Conservation (phyloP, 1,284 basidiomycete species). For the Ceratobasidium theobromae region DNA sequence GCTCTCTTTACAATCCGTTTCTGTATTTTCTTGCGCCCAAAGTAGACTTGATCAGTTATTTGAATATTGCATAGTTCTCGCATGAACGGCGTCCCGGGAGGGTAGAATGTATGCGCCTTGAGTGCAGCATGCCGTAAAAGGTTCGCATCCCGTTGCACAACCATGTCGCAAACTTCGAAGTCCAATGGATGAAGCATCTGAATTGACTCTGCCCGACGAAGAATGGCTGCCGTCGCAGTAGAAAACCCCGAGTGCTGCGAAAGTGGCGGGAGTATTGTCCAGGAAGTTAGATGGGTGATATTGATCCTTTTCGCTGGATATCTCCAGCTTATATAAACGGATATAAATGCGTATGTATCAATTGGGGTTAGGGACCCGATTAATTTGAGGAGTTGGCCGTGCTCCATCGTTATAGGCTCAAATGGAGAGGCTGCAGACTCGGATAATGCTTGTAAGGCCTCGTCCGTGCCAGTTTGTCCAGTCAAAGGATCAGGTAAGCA, state of each 20-base stretch:
- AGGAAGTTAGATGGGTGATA: conserved; percentile 41
- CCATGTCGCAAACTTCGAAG: not conserved
- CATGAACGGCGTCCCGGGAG: not conserved
- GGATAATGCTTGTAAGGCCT: conserved; percentile 47
- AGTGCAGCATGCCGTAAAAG: not conserved
- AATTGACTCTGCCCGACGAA: not conserved
- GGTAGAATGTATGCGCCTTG: not conserved
- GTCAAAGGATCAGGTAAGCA: conserved; percentile 52
- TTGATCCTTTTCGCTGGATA: conserved; percentile 43
- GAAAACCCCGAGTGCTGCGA: conserved; percentile 45
- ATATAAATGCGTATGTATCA: conserved; percentile 44
- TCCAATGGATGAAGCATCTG: not conserved
- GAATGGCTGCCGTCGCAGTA: not conserved
- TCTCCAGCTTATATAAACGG: too few species aligned
- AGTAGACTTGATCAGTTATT: too few species aligned
- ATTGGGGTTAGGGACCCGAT: conserved; percentile 46
- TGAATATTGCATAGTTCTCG: not conserved
- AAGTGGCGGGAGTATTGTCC: conserved; percentile 41
- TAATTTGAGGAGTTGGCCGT: conserved; percentile 42
- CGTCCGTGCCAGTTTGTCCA: conserved; percentile 49
- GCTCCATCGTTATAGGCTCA: conserved; percentile 41
- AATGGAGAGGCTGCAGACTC: conserved; percentile 48
- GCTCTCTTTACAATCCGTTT: too few species aligned
- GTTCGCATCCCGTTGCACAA: not conserved
- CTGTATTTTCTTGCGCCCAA: too few species aligned